phyloP scores from a whole-genome alignment of 495 filamentous ascomycete genomes.

The Penicillium mononematosum region DNA sequence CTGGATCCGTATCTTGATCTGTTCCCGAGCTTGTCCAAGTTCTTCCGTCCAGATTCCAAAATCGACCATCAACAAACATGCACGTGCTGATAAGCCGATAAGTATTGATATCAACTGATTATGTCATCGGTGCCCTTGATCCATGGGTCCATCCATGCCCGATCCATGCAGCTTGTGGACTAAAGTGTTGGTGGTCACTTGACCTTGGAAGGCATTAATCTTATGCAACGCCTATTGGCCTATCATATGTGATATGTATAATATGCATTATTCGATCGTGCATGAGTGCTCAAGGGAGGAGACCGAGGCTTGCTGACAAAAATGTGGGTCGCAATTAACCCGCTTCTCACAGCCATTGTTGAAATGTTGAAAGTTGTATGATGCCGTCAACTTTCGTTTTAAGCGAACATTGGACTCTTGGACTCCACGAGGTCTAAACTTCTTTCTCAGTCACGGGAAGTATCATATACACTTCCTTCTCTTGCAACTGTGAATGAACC shows the following conservation, averaged over 20 bases:
- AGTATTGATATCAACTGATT: neutral
- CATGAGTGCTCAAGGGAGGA: neutral
- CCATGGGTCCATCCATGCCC: neutral
- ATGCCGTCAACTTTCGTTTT: neutral
- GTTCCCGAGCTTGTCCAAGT: neutral
- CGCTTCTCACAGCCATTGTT: neutral
- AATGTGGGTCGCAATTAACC: neutral
- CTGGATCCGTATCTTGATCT: neutral
- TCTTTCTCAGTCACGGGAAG: neutral
- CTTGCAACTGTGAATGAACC: neutral
- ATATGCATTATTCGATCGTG: neutral
- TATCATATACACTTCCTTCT: neutral
- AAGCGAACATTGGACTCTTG: neutral
- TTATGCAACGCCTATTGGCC: neutral
- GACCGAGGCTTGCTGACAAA: conserved; percentile 1
- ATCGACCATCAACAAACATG: conserved; percentile 7
- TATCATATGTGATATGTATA: neutral
- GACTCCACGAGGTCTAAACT: neutral
- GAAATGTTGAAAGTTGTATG: neutral
- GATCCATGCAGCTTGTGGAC: too few species aligned
- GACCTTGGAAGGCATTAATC: neutral
- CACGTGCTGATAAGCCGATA: conserved; percentile 13
- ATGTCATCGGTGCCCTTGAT: too few species aligned
- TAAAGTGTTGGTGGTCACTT: neutral
- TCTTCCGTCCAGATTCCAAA: conserved; percentile 2